These are phyloP conservation scores for Tuber magnatum DNA, from an alignment of 495 filamentous ascomycete genomes.

Conservation along the genomic window DNA sequence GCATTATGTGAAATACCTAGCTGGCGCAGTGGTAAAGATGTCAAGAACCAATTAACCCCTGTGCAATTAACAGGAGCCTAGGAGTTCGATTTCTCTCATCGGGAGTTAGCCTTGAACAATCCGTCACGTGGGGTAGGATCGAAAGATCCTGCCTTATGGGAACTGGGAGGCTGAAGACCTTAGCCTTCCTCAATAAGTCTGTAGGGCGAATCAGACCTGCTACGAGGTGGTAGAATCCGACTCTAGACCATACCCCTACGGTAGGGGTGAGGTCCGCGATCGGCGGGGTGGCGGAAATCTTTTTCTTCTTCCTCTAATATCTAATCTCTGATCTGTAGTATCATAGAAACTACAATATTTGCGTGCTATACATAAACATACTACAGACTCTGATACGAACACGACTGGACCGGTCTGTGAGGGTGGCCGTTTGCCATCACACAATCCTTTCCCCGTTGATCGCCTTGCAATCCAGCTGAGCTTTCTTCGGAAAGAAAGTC, in stretches of 20 bases:
- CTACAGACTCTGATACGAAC: not conserved
- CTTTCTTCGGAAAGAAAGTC: not conserved
- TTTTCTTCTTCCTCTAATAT: too few relatives aligned
- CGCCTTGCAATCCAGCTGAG: not conserved
- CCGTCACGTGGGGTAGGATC: not conserved
- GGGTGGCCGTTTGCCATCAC: not conserved
- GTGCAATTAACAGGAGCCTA: not conserved
- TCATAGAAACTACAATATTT: not conserved
- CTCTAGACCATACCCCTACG: too few relatives aligned
- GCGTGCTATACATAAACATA: not conserved
- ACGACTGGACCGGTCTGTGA: not conserved
- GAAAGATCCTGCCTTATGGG: not conserved
- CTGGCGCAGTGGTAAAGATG: too few relatives aligned
- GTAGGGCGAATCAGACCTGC: not conserved
- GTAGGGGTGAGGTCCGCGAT: not conserved
- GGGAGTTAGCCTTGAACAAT: not conserved
- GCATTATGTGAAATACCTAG: too few relatives aligned
- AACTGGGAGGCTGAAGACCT: not conserved
- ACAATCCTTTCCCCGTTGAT: not conserved
- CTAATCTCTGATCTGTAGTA: too few relatives aligned
- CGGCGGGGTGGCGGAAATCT: too few relatives aligned
- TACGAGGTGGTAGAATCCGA: not conserved
- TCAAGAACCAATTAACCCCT: not conserved
- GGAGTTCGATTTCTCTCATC: not conserved
- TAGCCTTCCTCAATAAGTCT: not conserved